Base-by-base conservation (phyloP, 2,329 filamentous ascomycete species). In the Colletotrichum sp. region DNA sequence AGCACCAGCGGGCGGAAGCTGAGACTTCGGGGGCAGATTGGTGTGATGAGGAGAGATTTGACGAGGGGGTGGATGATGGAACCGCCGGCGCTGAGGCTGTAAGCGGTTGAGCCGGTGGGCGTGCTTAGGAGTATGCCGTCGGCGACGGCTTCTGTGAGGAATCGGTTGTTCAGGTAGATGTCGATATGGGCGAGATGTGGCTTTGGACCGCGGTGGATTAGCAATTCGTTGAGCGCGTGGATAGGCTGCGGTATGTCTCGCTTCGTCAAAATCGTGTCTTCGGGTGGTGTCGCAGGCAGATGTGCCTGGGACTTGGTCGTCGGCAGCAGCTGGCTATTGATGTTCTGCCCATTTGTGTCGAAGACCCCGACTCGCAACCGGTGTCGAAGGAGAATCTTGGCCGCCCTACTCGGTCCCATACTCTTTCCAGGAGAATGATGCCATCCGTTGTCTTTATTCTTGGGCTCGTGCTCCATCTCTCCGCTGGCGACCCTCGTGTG, bases 41-140 rank as follows among this genome's bases (percentile, higher is more conserved):
- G 96, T 0, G 97, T 99, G 72, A 99, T 91, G 30, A 98, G 91
- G 16, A 99, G 90, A 2, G 95, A 95, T 48, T 95, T 94, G 4
- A 99, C 96, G 3, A 98, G 90, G 0, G 97, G 97, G 83, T 99
- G 97, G 55, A 99, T 94, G 79, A 99, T 99, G 79, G 94, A 95
- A 1, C 97, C 97, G 5, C 97, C 97, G 4, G 94, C 94, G 78
- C 94, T 97, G n/a, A 99, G 90, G 75, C 94, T 97, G 87, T 99
- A 99, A 1, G 97, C 97, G 1, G 97, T 99, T 55, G 95, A 98
- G 4, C 97, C 97, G 0, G 97, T 99, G 0, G 97, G 97, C 0
- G 96, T 98, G 78, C 94, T 96, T 74, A 99, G 93, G 60, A 99
- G 94, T 84, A 99, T 98, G 67, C 97, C 97, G 83, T 99, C 97